Evolutionary conservation across 2,329 filamentous ascomycete species (phyloP).

Genomic region (Pyrenochaeta sp.): DNA sequence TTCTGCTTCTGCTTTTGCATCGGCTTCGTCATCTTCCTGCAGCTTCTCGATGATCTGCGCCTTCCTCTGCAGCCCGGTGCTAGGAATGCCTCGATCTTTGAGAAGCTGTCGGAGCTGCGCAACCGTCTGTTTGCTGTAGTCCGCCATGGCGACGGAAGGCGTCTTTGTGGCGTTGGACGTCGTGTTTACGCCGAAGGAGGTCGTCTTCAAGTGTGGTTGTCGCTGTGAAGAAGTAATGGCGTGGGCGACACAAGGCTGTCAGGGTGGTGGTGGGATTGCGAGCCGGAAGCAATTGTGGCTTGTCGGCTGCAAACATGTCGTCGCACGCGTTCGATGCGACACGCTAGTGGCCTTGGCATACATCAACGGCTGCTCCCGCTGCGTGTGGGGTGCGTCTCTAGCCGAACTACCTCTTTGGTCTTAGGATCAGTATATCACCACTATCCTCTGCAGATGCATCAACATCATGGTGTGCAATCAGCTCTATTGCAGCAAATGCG

Average conservation of each 20-base stretch:
- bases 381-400: slow-evolving; percentile 13
- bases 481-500: too few relatives aligned
- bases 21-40: slow-evolving; percentile 41
- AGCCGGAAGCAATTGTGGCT: slow-evolving; percentile 5
- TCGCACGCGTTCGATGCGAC: slow-evolving; percentile 8
- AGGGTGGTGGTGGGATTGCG: slow-evolving; percentile 1
- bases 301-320: slow-evolving; percentile 8
- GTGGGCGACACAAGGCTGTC: background rate
- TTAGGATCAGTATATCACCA: too few relatives aligned
- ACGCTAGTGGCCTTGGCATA: slow-evolving; percentile 16
- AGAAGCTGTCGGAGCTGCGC: slow-evolving; percentile 55
- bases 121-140: slow-evolving; percentile 58
- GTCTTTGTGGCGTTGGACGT: too few relatives aligned
- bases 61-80: slow-evolving; percentile 56
- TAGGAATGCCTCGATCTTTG: slow-evolving; percentile 56
- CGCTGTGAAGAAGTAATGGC: background rate
- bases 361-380: slow-evolving; percentile 8
- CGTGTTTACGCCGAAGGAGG: too few relatives aligned
- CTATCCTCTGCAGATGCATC: too few relatives aligned
- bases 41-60: slow-evolving; percentile 58
- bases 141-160: slow-evolving; percentile 34
- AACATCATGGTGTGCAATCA: too few relatives aligned
- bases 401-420: too few relatives aligned
- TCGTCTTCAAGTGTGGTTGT: slow-evolving; percentile 2
- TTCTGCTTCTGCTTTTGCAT: slow-evolving; percentile 12